Conservation (phyloP, 192 early-diverging fungal genomes). For the Backusella circina region DNA sequence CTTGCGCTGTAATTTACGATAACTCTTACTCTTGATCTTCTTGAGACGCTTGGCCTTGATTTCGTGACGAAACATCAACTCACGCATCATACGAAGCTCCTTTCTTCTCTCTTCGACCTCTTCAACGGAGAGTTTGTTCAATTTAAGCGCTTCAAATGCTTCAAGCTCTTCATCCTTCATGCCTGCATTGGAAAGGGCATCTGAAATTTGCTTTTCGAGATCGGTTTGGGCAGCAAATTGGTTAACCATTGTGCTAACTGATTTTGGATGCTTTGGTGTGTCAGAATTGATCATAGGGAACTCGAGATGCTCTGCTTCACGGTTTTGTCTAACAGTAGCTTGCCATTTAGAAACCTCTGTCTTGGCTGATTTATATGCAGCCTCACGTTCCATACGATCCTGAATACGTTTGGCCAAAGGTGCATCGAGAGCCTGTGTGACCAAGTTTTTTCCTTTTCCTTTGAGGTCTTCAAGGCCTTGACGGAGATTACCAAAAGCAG, state of each 20-base stretch:
- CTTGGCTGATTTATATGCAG: constrained; percentile 80
- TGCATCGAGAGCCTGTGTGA: constrained; percentile 53
- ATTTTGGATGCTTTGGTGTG: constrained; percentile 28
- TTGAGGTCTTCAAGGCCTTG: constrained; percentile 58
- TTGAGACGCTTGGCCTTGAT: constrained; percentile 85
- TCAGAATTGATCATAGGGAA: constrained; percentile 55
- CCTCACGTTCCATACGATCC: constrained; percentile 81
- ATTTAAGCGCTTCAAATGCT: constrained; percentile 81
- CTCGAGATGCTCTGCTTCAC: constrained; percentile 73
- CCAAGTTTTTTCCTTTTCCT: constrained; percentile 39
- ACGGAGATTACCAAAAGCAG: constrained; percentile 62
- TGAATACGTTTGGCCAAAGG: constrained; percentile 82
- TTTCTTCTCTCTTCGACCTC: constrained; percentile 72
- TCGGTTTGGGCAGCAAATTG: constrained; percentile 63
- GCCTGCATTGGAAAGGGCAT: constrained; percentile 64
- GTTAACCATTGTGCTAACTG: constrained; percentile 54
- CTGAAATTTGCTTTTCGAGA: constrained; percentile 78
- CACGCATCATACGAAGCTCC: constrained; percentile 88
- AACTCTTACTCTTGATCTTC: constrained; percentile 98
- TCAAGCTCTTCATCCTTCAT: constrained; percentile 77
- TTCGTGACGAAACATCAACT: constrained; percentile 91
- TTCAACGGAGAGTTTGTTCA: constrained; percentile 79
- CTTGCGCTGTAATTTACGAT: constrained; percentile 83
- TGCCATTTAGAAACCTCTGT: constrained; percentile 86
- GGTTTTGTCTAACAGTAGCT: constrained; percentile 74